These are phyloP conservation scores for Ramaria sp. DNA, from an alignment of 768 basidiomycete genomes.

Conservation along the genomic window DNA sequence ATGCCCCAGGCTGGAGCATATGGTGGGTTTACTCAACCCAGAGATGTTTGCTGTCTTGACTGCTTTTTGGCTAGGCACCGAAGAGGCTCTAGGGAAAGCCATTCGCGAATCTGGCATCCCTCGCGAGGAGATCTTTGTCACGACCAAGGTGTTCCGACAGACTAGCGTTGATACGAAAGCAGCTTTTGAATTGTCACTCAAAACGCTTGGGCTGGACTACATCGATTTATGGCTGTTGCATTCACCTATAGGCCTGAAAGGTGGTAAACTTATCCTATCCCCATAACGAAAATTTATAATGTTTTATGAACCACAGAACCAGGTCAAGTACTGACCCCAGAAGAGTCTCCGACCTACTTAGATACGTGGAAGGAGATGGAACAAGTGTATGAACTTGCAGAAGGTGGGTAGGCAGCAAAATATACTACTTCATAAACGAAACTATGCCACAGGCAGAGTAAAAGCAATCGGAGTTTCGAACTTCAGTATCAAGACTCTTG, in stretches of 20 bases:
- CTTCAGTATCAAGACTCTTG: constrained; percentile 55
- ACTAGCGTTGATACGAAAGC: constrained; percentile 17
- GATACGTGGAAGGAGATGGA: constrained; percentile 29
- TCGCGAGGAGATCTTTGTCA: constrained; percentile 35
- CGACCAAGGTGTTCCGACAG: constrained; percentile 37
- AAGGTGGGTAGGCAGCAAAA: constrained; percentile 14
- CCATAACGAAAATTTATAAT: neutral
- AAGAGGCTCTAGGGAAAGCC: constrained; percentile 1
- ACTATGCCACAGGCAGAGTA: constrained; percentile 30
- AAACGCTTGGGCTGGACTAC: constrained; percentile 32
- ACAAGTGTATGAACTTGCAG: constrained; percentile 19
- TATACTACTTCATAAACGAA: constrained; percentile 20
- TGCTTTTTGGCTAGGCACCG: neutral
- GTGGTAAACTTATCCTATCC: constrained; percentile 3
- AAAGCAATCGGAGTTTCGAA: constrained; percentile 74
- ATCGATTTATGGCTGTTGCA: constrained; percentile 38
- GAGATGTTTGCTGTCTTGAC: neutral
- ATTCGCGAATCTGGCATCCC: constrained; percentile 26
- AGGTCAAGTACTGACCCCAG: constrained; percentile 13
- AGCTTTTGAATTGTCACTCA: constrained; percentile 32
- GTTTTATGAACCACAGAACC: neutral
- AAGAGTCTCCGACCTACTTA: constrained; percentile 21
- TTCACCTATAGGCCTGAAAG: constrained; percentile 23
- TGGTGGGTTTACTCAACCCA: neutral
- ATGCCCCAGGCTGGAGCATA: neutral